phyloP scores from a whole-genome alignment of 805 yeast species.

The Ogataea pilisensis region DNA sequence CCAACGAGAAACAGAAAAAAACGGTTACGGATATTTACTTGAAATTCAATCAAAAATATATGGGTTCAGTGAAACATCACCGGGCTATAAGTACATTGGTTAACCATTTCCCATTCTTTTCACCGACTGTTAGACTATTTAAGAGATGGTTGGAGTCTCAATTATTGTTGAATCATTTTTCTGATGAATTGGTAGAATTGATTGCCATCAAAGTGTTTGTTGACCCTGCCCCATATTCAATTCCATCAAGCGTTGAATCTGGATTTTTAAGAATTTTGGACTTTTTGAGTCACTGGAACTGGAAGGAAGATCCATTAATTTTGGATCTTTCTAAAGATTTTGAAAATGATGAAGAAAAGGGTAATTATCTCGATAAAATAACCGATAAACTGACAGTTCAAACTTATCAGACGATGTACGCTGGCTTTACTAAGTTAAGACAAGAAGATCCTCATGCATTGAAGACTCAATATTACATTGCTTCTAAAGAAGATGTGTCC shows the following conservation, averaged over 20 bases:
- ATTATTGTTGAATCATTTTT: conserved; percentile 61
- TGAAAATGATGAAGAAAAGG: conserved; percentile 22
- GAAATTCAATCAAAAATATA: conserved; percentile 60
- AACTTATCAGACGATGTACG: conserved; percentile 56
- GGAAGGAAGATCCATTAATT: conserved; percentile 85
- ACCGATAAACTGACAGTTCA: conserved; percentile 60
- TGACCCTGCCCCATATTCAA: conserved; percentile 78
- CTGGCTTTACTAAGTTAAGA: conserved; percentile 65
- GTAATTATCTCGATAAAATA: conserved; percentile 37
- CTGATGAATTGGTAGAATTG: conserved; percentile 78
- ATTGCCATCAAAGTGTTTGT: conserved; percentile 80
- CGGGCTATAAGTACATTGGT: conserved; percentile 70
- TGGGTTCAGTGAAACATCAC: conserved; percentile 73
- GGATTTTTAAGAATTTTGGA: conserved; percentile 76
- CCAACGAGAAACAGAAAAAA: conserved; percentile 55
- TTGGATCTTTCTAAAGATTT: conserved; percentile 65
- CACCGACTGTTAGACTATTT: conserved; percentile 79
- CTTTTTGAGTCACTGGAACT: conserved; percentile 82
- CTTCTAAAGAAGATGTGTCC: conserved; percentile 77
- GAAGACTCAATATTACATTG: conserved; percentile 77
- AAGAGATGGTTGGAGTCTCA: conserved; percentile 91
- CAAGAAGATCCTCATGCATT: conserved; percentile 78
- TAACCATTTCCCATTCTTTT: conserved; percentile 65
- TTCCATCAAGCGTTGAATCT: conserved; percentile 73
- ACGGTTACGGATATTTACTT: conserved; percentile 58